Evolutionary conservation across 345 rosid genomes (phyloP).

Genomic region (Citrus cavaleriei): DNA sequence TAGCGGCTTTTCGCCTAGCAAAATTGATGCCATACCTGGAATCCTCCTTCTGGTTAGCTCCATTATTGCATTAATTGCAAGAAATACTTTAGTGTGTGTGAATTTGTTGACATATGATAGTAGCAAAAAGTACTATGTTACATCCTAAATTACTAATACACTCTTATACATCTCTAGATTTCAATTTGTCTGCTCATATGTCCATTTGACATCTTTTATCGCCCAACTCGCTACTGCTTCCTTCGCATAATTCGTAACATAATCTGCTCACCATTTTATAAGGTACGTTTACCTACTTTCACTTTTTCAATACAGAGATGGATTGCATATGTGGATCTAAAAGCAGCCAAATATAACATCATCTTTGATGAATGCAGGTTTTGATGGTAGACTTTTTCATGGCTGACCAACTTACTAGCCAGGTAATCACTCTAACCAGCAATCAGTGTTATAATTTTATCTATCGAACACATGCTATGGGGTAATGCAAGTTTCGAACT

Average conservation of each 20-base stretch:
- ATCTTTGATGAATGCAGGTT: conserved; percentile 41
- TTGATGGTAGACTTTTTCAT: conserved; percentile 92
- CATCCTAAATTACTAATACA: neutral
- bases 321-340: neutral
- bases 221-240: conserved; percentile 82
- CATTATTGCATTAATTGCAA: neutral
- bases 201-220: conserved; percentile 76
- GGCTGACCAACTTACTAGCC: conserved; percentile 98
- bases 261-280: conserved; percentile 82
- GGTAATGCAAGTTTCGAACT: neutral
- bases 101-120: neutral
- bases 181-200: conserved; percentile 57
- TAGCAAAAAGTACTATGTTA: neutral
- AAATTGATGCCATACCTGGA: conserved; percentile 86
- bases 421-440: conserved; percentile 40
- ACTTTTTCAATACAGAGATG: neutral
- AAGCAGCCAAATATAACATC: neutral
- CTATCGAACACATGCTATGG: neutral
- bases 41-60: conserved; percentile 59
- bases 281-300: conserved; percentile 32
- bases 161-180: conserved; percentile 34
- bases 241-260: conserved; percentile 73
- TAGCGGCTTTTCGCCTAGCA: conserved; percentile 41
- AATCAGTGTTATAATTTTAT: neutral
- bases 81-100: neutral